These are phyloP conservation scores for Mortierella sp. DNA, from an alignment of 371 early-diverging fungal species.

Conservation along the genomic window DNA sequence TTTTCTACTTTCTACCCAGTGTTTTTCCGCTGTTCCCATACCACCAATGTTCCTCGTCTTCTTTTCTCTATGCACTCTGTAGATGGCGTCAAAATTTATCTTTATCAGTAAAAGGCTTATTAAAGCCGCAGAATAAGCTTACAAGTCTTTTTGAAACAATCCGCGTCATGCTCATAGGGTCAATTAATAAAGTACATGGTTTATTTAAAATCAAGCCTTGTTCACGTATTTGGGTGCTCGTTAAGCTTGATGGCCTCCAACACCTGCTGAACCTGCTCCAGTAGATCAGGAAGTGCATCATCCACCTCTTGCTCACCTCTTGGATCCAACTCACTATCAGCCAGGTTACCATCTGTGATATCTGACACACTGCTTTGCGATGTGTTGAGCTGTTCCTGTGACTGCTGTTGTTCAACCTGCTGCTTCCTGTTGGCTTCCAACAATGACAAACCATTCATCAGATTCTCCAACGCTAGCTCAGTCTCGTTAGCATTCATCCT, in stretches of 20 bases:
- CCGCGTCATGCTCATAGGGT: no score
- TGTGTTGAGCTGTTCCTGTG: constrained; percentile 16
- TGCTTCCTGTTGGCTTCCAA: constrained; percentile 45
- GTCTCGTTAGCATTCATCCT: constrained; percentile 51
- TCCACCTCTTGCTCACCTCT: constrained; percentile 39
- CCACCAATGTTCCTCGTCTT: no score
- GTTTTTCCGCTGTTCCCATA: no score
- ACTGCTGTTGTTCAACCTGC: constrained; percentile 21
- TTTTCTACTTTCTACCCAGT: background rate
- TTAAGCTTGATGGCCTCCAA: constrained; percentile 53
- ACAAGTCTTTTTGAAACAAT: no score
- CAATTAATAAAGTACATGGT: background rate
- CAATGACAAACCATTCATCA: constrained; percentile 50
- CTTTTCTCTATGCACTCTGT: no score
- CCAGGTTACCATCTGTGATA: constrained; percentile 47
- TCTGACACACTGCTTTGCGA: constrained; percentile 12
- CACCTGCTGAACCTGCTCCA: constrained; percentile 51
- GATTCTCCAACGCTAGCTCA: constrained; percentile 40
- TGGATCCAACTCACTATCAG: constrained; percentile 45
- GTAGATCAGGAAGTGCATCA: constrained; percentile 40
- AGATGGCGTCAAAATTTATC: no score
- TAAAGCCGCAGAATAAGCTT: no score
- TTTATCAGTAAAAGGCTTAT: no score
- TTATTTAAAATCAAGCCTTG: background rate
- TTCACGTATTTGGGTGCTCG: constrained; percentile 21